These are phyloP conservation scores for Starmerella sp. DNA, from an alignment of 805 yeast species.

Conservation along the genomic window DNA sequence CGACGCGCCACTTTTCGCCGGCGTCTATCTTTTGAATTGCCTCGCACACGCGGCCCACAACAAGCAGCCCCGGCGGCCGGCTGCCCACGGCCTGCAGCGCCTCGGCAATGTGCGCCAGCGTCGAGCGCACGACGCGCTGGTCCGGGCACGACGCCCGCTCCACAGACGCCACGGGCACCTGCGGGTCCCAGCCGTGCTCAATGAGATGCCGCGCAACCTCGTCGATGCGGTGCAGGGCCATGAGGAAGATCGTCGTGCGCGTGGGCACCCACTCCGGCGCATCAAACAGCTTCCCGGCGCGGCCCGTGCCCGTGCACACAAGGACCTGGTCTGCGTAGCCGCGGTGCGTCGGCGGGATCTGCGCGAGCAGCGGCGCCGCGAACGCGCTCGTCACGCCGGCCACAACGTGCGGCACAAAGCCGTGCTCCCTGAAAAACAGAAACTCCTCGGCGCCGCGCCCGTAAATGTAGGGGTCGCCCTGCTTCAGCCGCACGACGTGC, in stretches of 20 bases:
- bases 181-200: constrained; percentile 54
- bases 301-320: constrained; percentile 89
- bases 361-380: constrained; percentile 72
- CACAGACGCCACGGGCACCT: constrained; percentile 70
- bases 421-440: constrained; percentile 53
- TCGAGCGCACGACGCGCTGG: constrained; percentile 72
- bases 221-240: constrained; percentile 71
- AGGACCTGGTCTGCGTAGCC: constrained; percentile 86
- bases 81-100: constrained; percentile 72
- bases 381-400: constrained; percentile 88
- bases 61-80: constrained; percentile 83
- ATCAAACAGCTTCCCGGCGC: constrained; percentile 68
- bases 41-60: constrained; percentile 69
- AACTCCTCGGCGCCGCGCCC: constrained; percentile 96
- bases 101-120: constrained; percentile 50
- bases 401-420: constrained; percentile 59
- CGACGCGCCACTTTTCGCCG: constrained; percentile 36
- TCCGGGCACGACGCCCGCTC: constrained; percentile 92
- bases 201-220: constrained; percentile 32
- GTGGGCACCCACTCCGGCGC: constrained; percentile 61
- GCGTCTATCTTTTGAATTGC: constrained; percentile 31
- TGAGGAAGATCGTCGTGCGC: constrained; percentile 76
- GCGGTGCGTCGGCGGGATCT: constrained; percentile 84
- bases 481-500: constrained; percentile 79
- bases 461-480: constrained; percentile 93